These are phyloP conservation scores for Brasenia schreberi DNA, from an alignment of 164 flowering plant genomes.

Conservation along the genomic window DNA sequence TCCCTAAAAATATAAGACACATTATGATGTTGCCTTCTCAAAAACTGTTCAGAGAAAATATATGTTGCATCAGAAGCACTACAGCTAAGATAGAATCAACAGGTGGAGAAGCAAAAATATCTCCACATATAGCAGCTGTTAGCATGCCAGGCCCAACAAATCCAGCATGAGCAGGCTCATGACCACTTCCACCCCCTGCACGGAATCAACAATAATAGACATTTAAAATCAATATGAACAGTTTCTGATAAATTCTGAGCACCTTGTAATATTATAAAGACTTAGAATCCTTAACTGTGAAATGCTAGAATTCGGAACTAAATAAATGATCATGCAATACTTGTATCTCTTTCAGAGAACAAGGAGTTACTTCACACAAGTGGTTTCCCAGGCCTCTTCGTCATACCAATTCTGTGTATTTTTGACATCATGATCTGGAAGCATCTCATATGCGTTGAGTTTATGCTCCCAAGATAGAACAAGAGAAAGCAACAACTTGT, in stretches of 20 bases:
- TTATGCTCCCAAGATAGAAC: too few relatives aligned
- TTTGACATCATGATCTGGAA: too few relatives aligned
- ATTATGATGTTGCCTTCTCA: not conserved
- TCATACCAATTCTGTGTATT: too few relatives aligned
- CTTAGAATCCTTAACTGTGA: too few relatives aligned
- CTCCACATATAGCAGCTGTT: slow-evolving; percentile 92
- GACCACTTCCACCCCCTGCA: slow-evolving; percentile 98
- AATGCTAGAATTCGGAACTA: too few relatives aligned
- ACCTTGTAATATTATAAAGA: not conserved
- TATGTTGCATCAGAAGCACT: slow-evolving; percentile 4
- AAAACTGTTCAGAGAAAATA: not conserved
- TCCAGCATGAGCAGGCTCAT: slow-evolving; percentile 99
- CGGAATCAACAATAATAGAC: not conserved
- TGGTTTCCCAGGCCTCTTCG: too few relatives aligned
- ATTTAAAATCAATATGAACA: not conserved
- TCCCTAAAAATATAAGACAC: slow-evolving; percentile 36
- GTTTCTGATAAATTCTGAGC: not conserved
- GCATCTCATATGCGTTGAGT: too few relatives aligned
- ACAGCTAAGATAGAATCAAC: slow-evolving; percentile 90
- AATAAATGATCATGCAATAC: too few relatives aligned
- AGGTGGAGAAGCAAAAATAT: slow-evolving; percentile 84
- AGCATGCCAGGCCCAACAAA: slow-evolving; percentile 99
- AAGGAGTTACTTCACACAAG: too few relatives aligned
- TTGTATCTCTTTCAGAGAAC: too few relatives aligned
- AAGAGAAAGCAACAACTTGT: too few relatives aligned